phyloP scores from a whole-genome alignment of 2,329 filamentous ascomycete genomes.

The Diaporthe nobilis region DNA sequence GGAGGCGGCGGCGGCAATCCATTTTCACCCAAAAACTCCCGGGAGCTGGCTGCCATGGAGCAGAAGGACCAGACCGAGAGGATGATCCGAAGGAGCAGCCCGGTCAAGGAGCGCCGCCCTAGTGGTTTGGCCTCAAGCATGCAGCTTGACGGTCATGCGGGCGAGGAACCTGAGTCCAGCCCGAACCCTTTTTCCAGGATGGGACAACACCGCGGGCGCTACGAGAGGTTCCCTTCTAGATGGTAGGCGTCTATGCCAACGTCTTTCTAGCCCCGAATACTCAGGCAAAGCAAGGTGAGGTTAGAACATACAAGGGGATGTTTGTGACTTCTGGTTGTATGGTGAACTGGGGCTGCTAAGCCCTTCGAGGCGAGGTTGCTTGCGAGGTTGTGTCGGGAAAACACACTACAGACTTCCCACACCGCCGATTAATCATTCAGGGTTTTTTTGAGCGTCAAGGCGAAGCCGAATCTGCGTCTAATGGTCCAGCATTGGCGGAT shows the following conservation, averaged over 20 bases:
- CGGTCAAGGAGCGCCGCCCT: constrained; percentile 55
- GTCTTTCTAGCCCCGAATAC: background rate
- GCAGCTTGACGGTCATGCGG: constrained; percentile 30
- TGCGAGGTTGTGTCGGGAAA: background rate
- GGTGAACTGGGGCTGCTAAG: background rate
- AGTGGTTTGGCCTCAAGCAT: constrained; percentile 40
- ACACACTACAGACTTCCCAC: background rate
- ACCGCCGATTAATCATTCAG: background rate
- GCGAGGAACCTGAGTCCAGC: constrained; percentile 37
- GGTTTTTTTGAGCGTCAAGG: background rate
- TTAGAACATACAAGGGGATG: background rate
- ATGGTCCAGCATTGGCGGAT: background rate
- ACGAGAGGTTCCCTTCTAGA: constrained; percentile 59
- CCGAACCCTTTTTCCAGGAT: constrained; percentile 55
- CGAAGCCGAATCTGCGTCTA: background rate
- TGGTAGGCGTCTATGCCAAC: constrained; percentile 34
- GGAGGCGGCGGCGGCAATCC: constrained; percentile 51
- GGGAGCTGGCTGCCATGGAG: constrained; percentile 73
- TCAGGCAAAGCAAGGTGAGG: background rate
- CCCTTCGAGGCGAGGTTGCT: background rate
- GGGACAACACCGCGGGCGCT: constrained; percentile 53
- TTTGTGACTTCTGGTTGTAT: background rate
- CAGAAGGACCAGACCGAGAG: constrained; percentile 57
- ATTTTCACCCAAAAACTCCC: constrained; percentile 69
- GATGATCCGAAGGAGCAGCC: constrained; percentile 56